Base-by-base conservation (phyloP, 345 rosid genomes). In the Eucalyptus rudis region DNA sequence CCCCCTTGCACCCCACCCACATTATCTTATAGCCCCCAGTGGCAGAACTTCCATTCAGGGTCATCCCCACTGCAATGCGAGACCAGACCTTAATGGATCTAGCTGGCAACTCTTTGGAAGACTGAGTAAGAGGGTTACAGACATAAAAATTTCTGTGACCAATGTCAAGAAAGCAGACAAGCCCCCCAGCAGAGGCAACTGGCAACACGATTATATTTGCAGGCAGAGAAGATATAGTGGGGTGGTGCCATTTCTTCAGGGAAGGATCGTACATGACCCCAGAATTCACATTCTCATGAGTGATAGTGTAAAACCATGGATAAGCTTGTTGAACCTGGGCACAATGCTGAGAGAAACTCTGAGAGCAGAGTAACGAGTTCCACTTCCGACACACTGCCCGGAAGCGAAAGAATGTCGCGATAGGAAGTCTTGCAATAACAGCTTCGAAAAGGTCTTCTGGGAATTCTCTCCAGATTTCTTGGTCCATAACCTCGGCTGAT, bases 1-100 rank as follows among this genome's bases (percentile, higher is more conserved):
- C 99, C 33, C 99, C 99, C 89, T 98, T 96, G 91, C 96, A 95
- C 86, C 98, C 97, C 86, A 97, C 94, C 99, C 99, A 98, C 88
- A 98, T 45, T 86, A 98, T 93, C 93, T 96, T 96, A 88, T 98
- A 98, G 62, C 97, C 98, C 87, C 91, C 91, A 64, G 90, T 88
- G n/a, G 93, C 88, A 80, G 95, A 90, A 88, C 88, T 93, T 33
- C 94, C 92, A 86, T 94, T 95, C 90, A 96, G 66, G 88, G 97
- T 94, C 99, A 98, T 98, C 68, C 98, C 99, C 66, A 97, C 98
- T 44, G 98, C 98, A 86, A 98, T 93, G 13, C 97, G 97, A 16
- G 99, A 97, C 99, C 97, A 96, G 76, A 98, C 98, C 91, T 92
- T 95, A 50, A 97, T 96, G 58, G 99, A 95, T 90, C 99, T 94